Conservation (phyloP, 1,284 basidiomycete genomes). For the Ustilago esculenta region DNA sequence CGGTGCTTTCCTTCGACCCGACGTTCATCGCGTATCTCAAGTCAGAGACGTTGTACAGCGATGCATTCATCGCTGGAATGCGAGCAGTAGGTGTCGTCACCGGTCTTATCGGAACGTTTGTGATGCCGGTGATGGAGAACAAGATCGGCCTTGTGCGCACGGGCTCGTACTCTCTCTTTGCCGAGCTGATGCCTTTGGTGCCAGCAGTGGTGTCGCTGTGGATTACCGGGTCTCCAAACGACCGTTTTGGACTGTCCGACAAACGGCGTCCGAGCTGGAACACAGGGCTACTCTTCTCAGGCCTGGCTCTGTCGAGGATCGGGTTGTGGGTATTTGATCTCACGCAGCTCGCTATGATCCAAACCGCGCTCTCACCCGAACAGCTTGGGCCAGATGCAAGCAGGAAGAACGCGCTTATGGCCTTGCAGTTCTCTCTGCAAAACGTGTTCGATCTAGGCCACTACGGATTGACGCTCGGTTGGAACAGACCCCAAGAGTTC, state of each 20-base stretch:
- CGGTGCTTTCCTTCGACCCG: constrained; percentile 68
- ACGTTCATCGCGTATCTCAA: constrained; percentile 62
- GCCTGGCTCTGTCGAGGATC: constrained; percentile 71
- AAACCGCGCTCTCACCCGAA: constrained; percentile 38
- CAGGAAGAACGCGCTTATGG: constrained; percentile 51
- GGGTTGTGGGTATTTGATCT: constrained; percentile 73
- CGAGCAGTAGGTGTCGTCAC: constrained; percentile 70
- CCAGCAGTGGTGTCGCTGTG: constrained; percentile 46
- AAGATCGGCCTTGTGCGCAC: constrained; percentile 70
- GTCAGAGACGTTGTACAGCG: constrained; percentile 62
- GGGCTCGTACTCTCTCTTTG: constrained; percentile 66
- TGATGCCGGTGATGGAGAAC: constrained; percentile 69
- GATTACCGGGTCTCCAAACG: constrained; percentile 32
- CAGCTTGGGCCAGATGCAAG: constrained; percentile 33
- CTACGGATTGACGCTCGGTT: constrained; percentile 54
- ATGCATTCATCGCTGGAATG: constrained; percentile 73
- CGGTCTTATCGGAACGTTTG: constrained; percentile 70
- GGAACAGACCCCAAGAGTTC: constrained; percentile 50
- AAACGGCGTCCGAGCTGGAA: constrained; percentile 50
- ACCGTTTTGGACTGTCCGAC: constrained; percentile 29
- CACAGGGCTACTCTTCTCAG: constrained; percentile 58
- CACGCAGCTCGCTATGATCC: constrained; percentile 70
- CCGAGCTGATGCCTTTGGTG: constrained; percentile 45
- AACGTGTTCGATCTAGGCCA: constrained; percentile 53
- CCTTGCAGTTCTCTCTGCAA: constrained; percentile 52